Evolutionary conservation across 148 eudicot genomes (phyloP).

Genomic region (Rhododendron mucronatum): DNA sequence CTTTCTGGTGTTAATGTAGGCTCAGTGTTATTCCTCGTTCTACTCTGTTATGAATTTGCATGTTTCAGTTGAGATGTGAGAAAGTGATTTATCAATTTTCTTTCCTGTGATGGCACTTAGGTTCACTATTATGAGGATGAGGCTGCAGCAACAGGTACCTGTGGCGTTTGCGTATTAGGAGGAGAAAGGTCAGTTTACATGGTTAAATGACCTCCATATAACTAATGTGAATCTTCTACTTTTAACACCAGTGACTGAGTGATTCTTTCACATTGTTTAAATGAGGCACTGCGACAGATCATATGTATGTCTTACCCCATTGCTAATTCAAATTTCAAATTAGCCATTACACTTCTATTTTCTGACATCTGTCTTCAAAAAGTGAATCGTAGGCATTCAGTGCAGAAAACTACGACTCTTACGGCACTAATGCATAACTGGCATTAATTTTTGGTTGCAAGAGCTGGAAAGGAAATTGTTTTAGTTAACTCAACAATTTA

Average conservation of each 20-base stretch:
- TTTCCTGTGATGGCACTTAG: conserved; percentile 28
- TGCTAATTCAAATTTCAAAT: background rate
- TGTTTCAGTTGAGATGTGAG: background rate
- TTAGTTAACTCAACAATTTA: background rate
- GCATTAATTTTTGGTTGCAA: background rate
- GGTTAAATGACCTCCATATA: background rate
- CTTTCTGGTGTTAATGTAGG: conserved; percentile 79
- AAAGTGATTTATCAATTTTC: background rate
- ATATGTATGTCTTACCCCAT: background rate
- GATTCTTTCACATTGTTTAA: background rate
- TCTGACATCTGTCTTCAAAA: background rate
- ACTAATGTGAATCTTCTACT: background rate
- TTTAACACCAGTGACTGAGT: background rate
- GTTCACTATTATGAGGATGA: conserved; percentile 90
- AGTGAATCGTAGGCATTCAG: background rate
- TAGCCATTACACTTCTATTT: background rate
- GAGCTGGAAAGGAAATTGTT: background rate
- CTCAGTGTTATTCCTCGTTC: background rate
- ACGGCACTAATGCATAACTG: background rate
- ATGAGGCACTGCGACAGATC: background rate
- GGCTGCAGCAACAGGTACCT: conserved; percentile 84
- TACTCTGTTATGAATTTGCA: background rate
- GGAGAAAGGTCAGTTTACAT: conserved; percentile 75
- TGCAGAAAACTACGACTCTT: background rate
- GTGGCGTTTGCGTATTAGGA: conserved; percentile 88